phyloP scores from a whole-genome alignment of 2,329 filamentous ascomycete genomes.

The Fusarium zealandicum region DNA sequence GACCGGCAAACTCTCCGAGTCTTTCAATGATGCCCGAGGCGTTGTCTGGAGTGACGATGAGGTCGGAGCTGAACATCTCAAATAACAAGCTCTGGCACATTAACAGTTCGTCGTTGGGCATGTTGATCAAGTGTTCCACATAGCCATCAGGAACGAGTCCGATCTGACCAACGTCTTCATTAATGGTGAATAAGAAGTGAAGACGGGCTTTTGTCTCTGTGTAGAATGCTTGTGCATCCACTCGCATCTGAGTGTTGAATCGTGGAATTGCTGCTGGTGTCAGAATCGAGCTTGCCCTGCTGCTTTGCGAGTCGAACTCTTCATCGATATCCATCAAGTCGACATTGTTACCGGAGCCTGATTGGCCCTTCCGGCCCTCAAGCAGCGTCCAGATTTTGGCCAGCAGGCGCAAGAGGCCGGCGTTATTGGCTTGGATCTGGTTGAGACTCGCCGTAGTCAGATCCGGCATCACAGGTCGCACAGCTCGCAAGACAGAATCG shows the following conservation, averaged over 20 bases:
- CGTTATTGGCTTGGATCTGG: constrained; percentile 48
- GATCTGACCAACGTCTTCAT: constrained; percentile 53
- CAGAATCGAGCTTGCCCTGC: constrained; percentile 51
- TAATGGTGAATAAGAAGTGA: constrained; percentile 52
- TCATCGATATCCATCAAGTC: constrained; percentile 74
- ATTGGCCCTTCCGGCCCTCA: constrained; percentile 31
- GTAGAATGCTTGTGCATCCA: constrained; percentile 57
- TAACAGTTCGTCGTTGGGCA: constrained; percentile 62
- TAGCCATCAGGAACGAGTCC: constrained; percentile 60
- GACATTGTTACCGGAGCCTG: constrained; percentile 46
- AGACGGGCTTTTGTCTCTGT: constrained; percentile 56
- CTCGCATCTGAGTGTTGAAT: constrained; percentile 50
- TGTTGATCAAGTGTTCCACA: constrained; percentile 56
- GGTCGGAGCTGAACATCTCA: constrained; percentile 62
- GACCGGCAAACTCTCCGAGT: constrained; percentile 59
- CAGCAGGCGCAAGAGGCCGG: constrained; percentile 54
- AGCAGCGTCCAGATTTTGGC: constrained; percentile 47
- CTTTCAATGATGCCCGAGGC: constrained; percentile 58
- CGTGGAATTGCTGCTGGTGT: constrained; percentile 55
- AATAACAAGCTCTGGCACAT: constrained; percentile 57
- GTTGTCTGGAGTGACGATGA: constrained; percentile 57
- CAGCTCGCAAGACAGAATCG: constrained; percentile 54
- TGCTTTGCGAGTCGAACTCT: constrained; percentile 67
- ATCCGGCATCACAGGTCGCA: constrained; percentile 56
- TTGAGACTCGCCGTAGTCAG: constrained; percentile 50